These are phyloP conservation scores for Amoebophrya sp. DNA, from an alignment of 169 alveolate genomes.

Conservation along the genomic window DNA sequence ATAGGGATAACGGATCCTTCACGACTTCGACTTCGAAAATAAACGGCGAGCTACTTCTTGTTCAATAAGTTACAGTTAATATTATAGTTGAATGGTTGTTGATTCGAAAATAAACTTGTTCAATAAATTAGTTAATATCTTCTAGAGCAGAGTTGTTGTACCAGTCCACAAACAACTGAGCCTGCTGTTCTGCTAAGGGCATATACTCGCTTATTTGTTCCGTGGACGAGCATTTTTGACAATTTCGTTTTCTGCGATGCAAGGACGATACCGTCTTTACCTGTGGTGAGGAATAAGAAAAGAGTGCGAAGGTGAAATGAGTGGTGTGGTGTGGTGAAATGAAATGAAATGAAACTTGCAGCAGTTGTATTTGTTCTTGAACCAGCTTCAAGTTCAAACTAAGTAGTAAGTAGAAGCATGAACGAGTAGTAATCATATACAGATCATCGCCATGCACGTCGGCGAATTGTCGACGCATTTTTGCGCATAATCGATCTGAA, in stretches of 20 bases:
- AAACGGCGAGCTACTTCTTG: neutral
- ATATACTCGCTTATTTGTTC: neutral
- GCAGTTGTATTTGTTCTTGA: neutral
- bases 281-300: neutral
- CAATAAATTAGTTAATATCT: no score
- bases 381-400: neutral
- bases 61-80: no score
- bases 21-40: no score
- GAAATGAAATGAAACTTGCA: no score
- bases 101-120: no score
- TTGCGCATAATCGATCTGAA: slow-evolving; percentile 86
- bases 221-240: slow-evolving; percentile 3
- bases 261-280: slow-evolving; percentile 77
- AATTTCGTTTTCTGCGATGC: slow-evolving; percentile 52
- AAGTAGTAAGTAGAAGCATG: neutral
- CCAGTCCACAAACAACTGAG: slow-evolving; percentile 64
- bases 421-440: slow-evolving; percentile 47
- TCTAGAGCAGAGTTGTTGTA: no score
- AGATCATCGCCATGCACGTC: slow-evolving; percentile 78
- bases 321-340: neutral
- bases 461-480: slow-evolving; percentile 86
- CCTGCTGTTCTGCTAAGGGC: neutral
- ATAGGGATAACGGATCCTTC: no score
- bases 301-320: neutral
- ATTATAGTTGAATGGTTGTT: slow-evolving; percentile 53